Evolutionary conservation across 305 asterid species (phyloP).

Genomic region (Solanum hybrid): DNA sequence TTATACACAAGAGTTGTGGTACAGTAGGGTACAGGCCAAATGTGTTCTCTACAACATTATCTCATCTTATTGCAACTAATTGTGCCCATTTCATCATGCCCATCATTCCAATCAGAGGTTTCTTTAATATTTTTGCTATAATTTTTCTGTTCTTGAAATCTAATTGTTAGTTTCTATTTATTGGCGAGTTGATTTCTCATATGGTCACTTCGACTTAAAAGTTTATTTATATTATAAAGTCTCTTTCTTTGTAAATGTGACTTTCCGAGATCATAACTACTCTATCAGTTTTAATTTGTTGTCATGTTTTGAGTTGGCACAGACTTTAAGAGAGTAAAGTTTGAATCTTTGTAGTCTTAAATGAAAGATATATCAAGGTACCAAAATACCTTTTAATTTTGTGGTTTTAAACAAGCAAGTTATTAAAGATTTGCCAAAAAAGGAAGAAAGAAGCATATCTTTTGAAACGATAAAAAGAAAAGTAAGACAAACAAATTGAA

Average conservation of each 20-base stretch:
- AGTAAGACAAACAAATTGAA: neutral
- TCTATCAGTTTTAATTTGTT: neutral
- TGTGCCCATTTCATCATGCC: constrained; percentile 74
- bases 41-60: constrained; percentile 87
- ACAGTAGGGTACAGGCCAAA: constrained; percentile 82
- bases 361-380: neutral
- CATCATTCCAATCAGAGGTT: constrained; percentile 70
- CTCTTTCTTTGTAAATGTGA: neutral
- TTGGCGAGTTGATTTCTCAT: neutral
- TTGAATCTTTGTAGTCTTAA: neutral
- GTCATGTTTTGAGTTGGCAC: neutral
- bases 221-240: neutral
- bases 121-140: neutral
- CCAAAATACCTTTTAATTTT: neutral
- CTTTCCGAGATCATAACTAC: neutral
- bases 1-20: constrained; percentile 81
- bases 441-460: neutral
- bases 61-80: constrained; percentile 77
- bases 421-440: neutral
- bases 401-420: neutral
- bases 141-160: neutral
- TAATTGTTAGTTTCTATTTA: neutral
- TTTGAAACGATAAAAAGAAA: neutral
- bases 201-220: neutral
- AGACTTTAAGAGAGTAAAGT: neutral